Evolutionary conservation across 179 eudicot species (phyloP).

Genomic region (Drosera spatulata): DNA sequence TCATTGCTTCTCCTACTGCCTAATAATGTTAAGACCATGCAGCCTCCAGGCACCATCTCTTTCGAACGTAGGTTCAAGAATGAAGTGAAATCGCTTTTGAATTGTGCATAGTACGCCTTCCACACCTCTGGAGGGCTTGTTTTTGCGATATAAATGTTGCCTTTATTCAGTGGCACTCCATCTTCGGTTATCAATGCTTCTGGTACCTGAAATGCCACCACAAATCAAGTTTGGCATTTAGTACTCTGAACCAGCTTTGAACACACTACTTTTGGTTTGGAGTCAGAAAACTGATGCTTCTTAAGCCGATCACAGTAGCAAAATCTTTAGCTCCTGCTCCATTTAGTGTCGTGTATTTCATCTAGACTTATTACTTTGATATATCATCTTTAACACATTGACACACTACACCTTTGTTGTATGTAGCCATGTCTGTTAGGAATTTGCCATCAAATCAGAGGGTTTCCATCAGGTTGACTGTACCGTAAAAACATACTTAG

Average conservation of each 20-base stretch:
- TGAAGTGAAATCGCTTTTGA: constrained; percentile 28
- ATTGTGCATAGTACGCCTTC: constrained; percentile 36
- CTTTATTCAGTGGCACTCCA: constrained; percentile 24
- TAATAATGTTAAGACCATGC: constrained; percentile 36
- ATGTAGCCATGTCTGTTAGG: too few species aligned
- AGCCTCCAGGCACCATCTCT: constrained; percentile 41
- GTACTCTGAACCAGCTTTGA: neutral
- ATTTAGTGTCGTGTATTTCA: too few species aligned
- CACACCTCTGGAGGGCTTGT: constrained; percentile 9
- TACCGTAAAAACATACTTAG: too few species aligned
- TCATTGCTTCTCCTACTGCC: constrained; percentile 17
- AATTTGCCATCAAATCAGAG: too few species aligned
- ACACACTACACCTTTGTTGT: too few species aligned
- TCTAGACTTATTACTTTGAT: too few species aligned
- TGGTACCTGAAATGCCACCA: neutral
- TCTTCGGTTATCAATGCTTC: neutral
- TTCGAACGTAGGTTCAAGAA: neutral
- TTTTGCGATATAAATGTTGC: neutral
- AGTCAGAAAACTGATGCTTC: too few species aligned
- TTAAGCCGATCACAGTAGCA: too few species aligned
- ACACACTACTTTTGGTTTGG: too few species aligned
- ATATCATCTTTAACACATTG: too few species aligned
- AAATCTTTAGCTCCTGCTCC: too few species aligned
- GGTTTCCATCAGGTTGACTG: too few species aligned
- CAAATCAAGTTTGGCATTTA: neutral